Conservation (phyloP, 2,329 filamentous ascomycete genomes). For the Cercospora sesami region DNA sequence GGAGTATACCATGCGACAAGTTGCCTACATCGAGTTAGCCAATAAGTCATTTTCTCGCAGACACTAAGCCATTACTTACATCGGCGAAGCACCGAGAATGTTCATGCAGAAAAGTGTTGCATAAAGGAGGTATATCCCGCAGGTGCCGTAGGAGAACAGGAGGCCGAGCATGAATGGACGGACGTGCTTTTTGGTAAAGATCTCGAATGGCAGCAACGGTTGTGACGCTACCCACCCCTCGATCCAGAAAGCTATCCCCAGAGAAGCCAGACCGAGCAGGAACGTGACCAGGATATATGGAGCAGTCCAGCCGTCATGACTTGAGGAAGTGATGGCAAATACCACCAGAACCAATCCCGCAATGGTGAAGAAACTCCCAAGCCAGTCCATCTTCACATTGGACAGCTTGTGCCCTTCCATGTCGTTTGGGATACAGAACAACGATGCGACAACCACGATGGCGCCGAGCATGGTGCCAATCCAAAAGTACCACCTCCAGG, state of each 20-base stretch:
- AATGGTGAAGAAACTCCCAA: slow-evolving; percentile 61
- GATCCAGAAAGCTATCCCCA: slow-evolving; percentile 65
- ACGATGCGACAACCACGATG: slow-evolving; percentile 49
- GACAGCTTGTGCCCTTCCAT: slow-evolving; percentile 39
- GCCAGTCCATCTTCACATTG: slow-evolving; percentile 67
- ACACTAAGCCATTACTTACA: slow-evolving; percentile 37
- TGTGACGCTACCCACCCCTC: slow-evolving; percentile 69
- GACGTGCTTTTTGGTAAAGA: slow-evolving; percentile 72
- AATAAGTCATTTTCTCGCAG: background rate
- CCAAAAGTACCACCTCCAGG: slow-evolving; percentile 69
- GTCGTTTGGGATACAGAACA: slow-evolving; percentile 54
- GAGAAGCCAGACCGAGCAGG: slow-evolving; percentile 60
- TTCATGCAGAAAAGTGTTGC: slow-evolving; percentile 66
- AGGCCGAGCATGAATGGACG: slow-evolving; percentile 60
- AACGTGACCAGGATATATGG: slow-evolving; percentile 70
- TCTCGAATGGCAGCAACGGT: slow-evolving; percentile 67
- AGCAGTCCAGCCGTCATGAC: slow-evolving; percentile 69
- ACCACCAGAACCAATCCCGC: slow-evolving; percentile 68
- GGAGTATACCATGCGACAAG: slow-evolving; percentile 70
- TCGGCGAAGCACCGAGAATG: slow-evolving; percentile 59
- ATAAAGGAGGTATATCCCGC: slow-evolving; percentile 70
- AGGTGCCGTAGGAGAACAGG: slow-evolving; percentile 66
- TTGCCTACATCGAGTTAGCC: slow-evolving; percentile 35
- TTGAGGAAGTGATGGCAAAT: slow-evolving; percentile 72
- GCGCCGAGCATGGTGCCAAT: slow-evolving; percentile 58